phyloP scores from a whole-genome alignment of 75 land plant species.

The Cupressus sempervirens region DNA sequence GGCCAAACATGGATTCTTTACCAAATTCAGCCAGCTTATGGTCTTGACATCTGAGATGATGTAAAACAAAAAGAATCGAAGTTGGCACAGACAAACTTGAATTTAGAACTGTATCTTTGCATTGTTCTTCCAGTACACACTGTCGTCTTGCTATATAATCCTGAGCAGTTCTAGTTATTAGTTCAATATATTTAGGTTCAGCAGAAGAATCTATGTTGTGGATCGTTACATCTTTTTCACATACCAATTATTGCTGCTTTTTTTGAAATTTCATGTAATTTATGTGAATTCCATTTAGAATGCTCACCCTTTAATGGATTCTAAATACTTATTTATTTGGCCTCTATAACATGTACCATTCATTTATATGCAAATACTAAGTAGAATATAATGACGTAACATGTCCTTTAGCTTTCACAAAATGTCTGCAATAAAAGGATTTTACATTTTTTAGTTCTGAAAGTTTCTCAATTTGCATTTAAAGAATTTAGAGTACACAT shows the following conservation, averaged over 20 bases:
- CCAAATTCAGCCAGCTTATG: background rate
- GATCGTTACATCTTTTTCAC: background rate
- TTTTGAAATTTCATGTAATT: background rate
- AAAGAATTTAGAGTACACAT: background rate
- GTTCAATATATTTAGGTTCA: background rate
- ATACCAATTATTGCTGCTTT: background rate
- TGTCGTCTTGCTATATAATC: background rate
- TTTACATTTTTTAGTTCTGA: background rate
- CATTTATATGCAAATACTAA: background rate
- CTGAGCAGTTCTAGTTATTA: background rate
- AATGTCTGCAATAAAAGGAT: background rate
- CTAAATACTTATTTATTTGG: background rate
- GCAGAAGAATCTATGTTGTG: background rate
- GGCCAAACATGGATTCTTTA: background rate
- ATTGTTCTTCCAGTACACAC: no score
- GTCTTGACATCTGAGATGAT: background rate
- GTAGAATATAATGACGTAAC: background rate
- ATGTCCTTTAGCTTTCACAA: conserved; percentile 1
- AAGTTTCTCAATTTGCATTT: background rate
- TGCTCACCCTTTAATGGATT: background rate
- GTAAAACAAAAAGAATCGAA: background rate
- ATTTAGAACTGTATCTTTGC: background rate
- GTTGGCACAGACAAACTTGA: background rate
- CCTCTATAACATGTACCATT: background rate
- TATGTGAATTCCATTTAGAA: background rate